phyloP scores from a whole-genome alignment of 2,329 filamentous ascomycete species.

The Aspergillus arachidicola region DNA sequence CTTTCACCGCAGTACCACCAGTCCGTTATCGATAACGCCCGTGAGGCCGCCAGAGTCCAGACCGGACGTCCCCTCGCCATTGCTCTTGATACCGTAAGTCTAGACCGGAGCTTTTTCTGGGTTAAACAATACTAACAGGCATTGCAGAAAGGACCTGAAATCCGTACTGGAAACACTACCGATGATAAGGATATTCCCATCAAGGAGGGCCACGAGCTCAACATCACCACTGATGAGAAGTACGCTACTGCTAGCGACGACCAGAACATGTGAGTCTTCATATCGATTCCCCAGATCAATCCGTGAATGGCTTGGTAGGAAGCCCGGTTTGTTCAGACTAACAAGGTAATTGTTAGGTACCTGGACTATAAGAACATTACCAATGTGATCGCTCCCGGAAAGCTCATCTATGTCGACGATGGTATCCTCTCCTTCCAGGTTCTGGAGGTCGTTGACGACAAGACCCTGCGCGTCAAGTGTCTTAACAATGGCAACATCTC shows the following conservation, averaged over 20 bases:
- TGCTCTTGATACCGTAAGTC: slow-evolving; percentile 78
- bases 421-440: slow-evolving; percentile 97
- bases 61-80: slow-evolving; percentile 88
- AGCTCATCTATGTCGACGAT: slow-evolving; percentile 97
- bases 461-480: slow-evolving; percentile 83
- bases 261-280: slow-evolving; percentile 78
- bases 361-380: slow-evolving; percentile 99
- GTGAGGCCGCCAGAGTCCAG: slow-evolving; percentile 77
- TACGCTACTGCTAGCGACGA: slow-evolving; percentile 83
- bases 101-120: background rate
- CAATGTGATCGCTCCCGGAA: slow-evolving; percentile 89
- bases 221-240: slow-evolving; percentile 94
- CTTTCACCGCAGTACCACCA: slow-evolving; percentile 73
- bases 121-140: slow-evolving; percentile 16
- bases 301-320: background rate
- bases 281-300: background rate
- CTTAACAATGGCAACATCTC: slow-evolving; percentile 99
- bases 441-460: slow-evolving; percentile 79
- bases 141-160: slow-evolving; percentile 74
- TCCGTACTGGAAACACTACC: slow-evolving; percentile 76
- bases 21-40: slow-evolving; percentile 95
- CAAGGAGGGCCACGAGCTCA: slow-evolving; percentile 78
- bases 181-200: slow-evolving; percentile 78
- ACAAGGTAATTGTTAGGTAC: slow-evolving; percentile 61
- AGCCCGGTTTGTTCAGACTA: slow-evolving; percentile 12